Evolutionary conservation across 2,329 filamentous ascomycete genomes (phyloP).

Genomic region (Cadophora malorum): DNA sequence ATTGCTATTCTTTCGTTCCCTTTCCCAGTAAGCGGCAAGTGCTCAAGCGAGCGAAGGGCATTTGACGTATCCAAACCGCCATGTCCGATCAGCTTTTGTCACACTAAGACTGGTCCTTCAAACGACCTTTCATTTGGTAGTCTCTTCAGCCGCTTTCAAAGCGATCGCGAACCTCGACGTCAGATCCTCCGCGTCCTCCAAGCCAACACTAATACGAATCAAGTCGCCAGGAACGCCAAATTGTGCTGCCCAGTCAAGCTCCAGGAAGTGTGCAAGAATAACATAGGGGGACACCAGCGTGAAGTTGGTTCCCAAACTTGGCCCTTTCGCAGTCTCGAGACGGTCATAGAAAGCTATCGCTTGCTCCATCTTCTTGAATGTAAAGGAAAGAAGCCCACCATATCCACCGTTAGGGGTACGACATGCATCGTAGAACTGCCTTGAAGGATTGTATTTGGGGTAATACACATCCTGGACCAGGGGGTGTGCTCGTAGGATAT

Average conservation of each 20-base stretch:
- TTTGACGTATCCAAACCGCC: neutral
- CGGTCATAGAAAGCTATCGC: constrained; percentile 85
- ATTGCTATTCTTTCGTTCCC: neutral
- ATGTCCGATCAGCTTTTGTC: neutral
- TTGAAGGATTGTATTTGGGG: constrained; percentile 77
- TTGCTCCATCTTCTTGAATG: constrained; percentile 73
- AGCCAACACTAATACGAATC: constrained; percentile 85
- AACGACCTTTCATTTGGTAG: constrained; percentile 12
- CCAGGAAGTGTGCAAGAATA: constrained; percentile 86
- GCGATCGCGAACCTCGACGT: constrained; percentile 69
- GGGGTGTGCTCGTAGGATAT: constrained; percentile 66
- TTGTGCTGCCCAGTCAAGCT: constrained; percentile 86
- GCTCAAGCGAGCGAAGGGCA: neutral
- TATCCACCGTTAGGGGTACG: constrained; percentile 80
- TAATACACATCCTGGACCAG: constrained; percentile 83
- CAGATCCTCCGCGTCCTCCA: constrained; percentile 78
- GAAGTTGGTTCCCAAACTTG: constrained; percentile 95
- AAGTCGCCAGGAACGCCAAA: constrained; percentile 84
- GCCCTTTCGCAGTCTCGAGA: constrained; percentile 88
- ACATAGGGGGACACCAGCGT: constrained; percentile 92
- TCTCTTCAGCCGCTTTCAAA: constrained; percentile 61
- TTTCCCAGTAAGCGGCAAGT: neutral
- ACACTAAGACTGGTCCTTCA: neutral
- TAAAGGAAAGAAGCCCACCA: constrained; percentile 85
- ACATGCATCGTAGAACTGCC: constrained; percentile 78